Conservation (phyloP, 1,284 basidiomycete species). For the Uromyces viciae-fabae region DNA sequence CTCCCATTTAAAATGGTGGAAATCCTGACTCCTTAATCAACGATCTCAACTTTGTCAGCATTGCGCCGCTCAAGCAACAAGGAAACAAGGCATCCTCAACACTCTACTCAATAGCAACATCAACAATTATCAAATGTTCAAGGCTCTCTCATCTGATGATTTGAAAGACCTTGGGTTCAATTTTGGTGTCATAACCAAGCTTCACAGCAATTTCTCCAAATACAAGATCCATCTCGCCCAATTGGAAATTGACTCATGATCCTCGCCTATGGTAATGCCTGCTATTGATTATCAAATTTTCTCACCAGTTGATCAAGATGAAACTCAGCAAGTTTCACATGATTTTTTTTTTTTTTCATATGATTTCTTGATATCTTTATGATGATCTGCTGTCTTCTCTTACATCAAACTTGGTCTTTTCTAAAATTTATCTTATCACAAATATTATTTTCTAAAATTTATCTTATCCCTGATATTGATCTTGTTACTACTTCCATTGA, state of each 20-base stretch:
- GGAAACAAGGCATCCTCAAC: neutral
- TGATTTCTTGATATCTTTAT: neutral
- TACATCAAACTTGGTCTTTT: neutral
- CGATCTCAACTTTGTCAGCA: neutral
- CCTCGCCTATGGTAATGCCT: neutral
- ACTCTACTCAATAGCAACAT: conserved; percentile 1
- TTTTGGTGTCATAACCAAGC: conserved; percentile 4
- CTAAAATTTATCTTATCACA: no score
- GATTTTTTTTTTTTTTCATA: neutral
- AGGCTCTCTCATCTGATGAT: neutral
- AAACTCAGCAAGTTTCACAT: no score
- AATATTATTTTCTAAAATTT: no score
- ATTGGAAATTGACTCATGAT: neutral
- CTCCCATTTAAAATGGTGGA: neutral
- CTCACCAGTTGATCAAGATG: no score
- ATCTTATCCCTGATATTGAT: no score
- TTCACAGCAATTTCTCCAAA: neutral
- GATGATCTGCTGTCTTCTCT: neutral
- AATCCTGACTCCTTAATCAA: neutral
- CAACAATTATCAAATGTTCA: neutral
- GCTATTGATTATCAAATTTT: neutral
- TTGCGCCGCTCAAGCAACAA: neutral
- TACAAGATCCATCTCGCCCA: neutral
- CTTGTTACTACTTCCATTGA: no score
- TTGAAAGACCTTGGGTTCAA: neutral